Evolutionary conservation across 805 yeast genomes (phyloP), one percentile per base, ranked within the genome.

Genomic region (Zygosaccharomyces bailii): DNA sequence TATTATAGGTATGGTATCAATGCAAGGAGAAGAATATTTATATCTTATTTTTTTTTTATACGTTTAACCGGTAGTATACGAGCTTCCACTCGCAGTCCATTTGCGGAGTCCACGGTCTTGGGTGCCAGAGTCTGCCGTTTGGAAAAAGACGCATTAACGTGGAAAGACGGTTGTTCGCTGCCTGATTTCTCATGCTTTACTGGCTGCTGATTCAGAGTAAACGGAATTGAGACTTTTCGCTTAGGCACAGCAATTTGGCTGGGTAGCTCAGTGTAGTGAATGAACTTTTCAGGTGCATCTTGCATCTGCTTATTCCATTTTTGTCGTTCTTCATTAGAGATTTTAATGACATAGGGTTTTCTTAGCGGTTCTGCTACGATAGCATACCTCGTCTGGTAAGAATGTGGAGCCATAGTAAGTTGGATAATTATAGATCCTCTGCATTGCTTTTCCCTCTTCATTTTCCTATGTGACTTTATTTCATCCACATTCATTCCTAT

Each of bases 291-390:
- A 14, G 46, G 46, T 23, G 36, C 44, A 7, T 27, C 29, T 18
- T 30, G 34, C 45, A 44, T 41, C 18, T 25, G 34, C 11, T 42
- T 42, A 17, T 44, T 48, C 62, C 62, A 55, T 6, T 11, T 13
- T 6, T 42, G 43, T 36, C 54, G 53, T 38, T 63, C 67, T 6
- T 41, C 36, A 10, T 29, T 34, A 1, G 59, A 39, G 7, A 54
- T 34, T 46, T 46, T 50, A n/a, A 61, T 53, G 2, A 63, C 44
- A 39, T 55, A 60, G 1, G 68, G 62, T 2, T 45, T 50, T 36
- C 51, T 49, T 8, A 62, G 39, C 4, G 68, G 68, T 38, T 64
- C 64, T 4, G 63, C 61, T 4, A 62, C 47, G 6, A 64, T 57
- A 4, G 59, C 62, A 40, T 36, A 58, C 17, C 33, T 52, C 18